Evolutionary conservation across 257 asterid species (phyloP).

Genomic region (Salvia rosmarinus): DNA sequence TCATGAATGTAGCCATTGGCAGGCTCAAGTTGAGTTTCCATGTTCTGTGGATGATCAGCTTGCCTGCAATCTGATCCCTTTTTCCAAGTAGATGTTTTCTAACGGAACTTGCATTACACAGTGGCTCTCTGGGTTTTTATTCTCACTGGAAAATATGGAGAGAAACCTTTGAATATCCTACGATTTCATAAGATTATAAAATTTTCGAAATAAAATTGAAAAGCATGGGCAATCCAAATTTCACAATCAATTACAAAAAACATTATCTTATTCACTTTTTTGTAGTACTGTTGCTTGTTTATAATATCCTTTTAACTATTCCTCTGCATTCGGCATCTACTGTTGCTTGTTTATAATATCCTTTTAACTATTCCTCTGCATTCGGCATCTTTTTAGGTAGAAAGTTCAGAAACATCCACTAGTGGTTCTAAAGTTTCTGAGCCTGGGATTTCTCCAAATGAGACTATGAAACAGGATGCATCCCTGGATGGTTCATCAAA

Average conservation of each 20-base stretch:
- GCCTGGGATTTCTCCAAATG: conserved; percentile 59
- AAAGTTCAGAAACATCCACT: conserved; percentile 70
- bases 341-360: background rate
- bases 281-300: background rate
- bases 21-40: background rate
- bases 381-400: conserved; percentile 53
- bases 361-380: conserved; percentile 6
- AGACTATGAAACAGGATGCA: conserved; percentile 49
- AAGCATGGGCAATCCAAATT: background rate
- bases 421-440: conserved; percentile 88
- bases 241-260: background rate
- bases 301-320: background rate
- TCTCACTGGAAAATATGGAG: background rate
- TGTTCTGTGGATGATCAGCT: background rate
- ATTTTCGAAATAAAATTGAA: background rate
- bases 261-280: background rate
- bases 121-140: background rate
- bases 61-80: background rate
- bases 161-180: background rate
- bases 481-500: conserved; percentile 54
- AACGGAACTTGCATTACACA: background rate
- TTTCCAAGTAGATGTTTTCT: no score
- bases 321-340: conserved; percentile 5
- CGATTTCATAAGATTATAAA: background rate
- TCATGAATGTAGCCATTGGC: background rate